Evolutionary conservation across 257 asterid genomes (phyloP).

Genomic region (Lantana camara): DNA sequence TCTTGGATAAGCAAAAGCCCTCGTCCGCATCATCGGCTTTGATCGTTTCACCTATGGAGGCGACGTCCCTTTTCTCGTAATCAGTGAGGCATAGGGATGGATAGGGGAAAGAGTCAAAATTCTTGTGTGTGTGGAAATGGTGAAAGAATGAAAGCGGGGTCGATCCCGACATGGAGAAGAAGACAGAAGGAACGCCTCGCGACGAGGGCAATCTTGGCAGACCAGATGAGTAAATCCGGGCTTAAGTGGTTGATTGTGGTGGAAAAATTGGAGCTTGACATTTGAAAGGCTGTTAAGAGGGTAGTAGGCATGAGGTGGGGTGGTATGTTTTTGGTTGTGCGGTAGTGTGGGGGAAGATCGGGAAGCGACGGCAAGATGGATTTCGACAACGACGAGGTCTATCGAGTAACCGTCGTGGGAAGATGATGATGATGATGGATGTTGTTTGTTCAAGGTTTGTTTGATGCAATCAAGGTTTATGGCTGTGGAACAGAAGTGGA

Average conservation of each 20-base stretch:
- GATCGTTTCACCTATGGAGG: neutral
- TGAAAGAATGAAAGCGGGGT: slow-evolving; percentile 18
- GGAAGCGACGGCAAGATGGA: slow-evolving; percentile 31
- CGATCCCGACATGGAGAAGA: slow-evolving; percentile 27
- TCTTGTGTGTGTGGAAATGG: slow-evolving; percentile 25
- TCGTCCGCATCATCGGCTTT: slow-evolving; percentile 13
- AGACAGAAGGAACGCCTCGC: slow-evolving; percentile 31
- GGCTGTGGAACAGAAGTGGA: slow-evolving; percentile 38
- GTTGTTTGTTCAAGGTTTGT: neutral
- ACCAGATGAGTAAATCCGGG: slow-evolving; percentile 41
- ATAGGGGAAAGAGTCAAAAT: slow-evolving; percentile 24
- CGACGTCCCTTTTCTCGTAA: slow-evolving; percentile 19
- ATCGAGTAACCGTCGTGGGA: neutral
- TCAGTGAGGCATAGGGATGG: slow-evolving; percentile 21
- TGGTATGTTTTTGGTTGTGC: slow-evolving; percentile 47
- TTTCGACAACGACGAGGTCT: slow-evolving; percentile 33
- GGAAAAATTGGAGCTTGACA: slow-evolving; percentile 23
- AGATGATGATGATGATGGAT: too few species aligned
- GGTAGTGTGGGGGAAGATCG: slow-evolving; percentile 42
- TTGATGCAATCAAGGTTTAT: slow-evolving; percentile 33
- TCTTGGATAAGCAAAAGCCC: slow-evolving; percentile 26
- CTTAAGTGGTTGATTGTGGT: slow-evolving; percentile 16
- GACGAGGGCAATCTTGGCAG: slow-evolving; percentile 32
- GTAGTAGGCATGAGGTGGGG: slow-evolving; percentile 35
- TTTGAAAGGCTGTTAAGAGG: slow-evolving; percentile 34